phyloP scores from a whole-genome alignment of 1,284 basidiomycete species.

The Fomitiporia mediterranea region DNA sequence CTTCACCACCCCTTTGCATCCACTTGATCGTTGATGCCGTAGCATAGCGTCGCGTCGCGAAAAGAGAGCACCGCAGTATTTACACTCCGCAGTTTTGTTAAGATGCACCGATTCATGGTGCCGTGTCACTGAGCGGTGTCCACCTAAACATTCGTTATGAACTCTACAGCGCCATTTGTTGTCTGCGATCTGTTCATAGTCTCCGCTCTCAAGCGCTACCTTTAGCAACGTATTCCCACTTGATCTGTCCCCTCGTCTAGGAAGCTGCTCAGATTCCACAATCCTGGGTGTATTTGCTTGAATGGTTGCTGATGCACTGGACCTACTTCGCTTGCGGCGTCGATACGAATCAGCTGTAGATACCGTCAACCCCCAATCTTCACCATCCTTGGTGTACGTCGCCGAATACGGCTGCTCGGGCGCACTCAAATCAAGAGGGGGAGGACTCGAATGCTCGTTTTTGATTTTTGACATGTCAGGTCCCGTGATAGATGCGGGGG shows the following conservation, averaged over 20 bases:
- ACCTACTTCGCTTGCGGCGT: background rate
- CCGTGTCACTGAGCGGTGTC: constrained; percentile 4
- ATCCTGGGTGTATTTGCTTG: background rate
- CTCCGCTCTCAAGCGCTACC: background rate
- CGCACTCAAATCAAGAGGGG: background rate
- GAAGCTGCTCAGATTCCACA: background rate
- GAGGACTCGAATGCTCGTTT: background rate
- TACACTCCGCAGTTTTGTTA: constrained; percentile 1
- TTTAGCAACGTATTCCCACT: background rate
- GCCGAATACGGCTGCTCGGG: background rate
- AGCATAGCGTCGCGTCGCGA: constrained; percentile 12
- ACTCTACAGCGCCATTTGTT: background rate
- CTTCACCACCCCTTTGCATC: background rate
- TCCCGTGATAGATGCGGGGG: background rate
- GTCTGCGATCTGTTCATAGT: background rate
- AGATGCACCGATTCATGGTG: constrained; percentile 10
- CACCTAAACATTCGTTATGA: background rate
- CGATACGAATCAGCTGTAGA: background rate
- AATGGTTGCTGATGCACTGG: background rate
- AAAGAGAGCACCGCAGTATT: constrained; percentile 5
- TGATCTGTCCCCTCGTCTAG: background rate
- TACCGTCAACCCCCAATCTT: background rate
- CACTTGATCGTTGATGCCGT: constrained; percentile 5
- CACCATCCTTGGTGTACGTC: background rate
- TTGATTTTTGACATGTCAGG: background rate